Percentiles rank a stretch among this genome's conserved stretches.
These are phyloP conservation scores for Cucumis hystrix DNA, from an alignment of 306 rosid species.

Conservation along the genomic window DNA sequence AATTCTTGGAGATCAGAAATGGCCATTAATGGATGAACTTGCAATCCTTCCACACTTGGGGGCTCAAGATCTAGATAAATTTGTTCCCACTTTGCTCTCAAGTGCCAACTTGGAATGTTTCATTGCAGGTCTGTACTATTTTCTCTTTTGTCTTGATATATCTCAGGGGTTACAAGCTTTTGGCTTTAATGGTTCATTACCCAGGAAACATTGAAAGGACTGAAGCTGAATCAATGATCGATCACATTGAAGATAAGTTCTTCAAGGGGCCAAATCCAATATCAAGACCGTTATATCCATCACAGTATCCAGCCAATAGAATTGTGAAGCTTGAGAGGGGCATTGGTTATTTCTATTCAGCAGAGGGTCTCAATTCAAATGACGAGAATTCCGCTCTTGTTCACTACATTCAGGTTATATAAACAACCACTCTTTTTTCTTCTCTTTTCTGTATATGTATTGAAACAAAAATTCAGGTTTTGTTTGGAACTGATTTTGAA, in stretches of 20 bases:
- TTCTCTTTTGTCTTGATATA: neutral
- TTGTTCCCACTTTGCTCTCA: conserved; percentile 73
- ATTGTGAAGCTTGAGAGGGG: conserved; percentile 74
- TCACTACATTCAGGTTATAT: conserved; percentile 66
- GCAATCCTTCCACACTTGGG: conserved; percentile 62
- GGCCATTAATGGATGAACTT: conserved; percentile 77
- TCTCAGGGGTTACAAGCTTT: conserved; percentile 6
- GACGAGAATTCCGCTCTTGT: conserved; percentile 86
- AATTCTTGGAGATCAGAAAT: conserved; percentile 52
- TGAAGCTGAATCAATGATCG: conserved; percentile 62
- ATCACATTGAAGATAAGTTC: conserved; percentile 49
- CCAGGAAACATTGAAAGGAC: conserved; percentile 69
- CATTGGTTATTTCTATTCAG: conserved; percentile 48
- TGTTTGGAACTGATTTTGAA: neutral
- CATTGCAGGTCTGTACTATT: conserved; percentile 41
- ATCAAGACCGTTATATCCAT: conserved; percentile 63
- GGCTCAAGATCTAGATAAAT: conserved; percentile 67
- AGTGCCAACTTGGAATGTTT: conserved; percentile 72
- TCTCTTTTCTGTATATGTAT: neutral
- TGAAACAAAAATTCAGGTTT: neutral
- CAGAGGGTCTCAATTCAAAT: conserved; percentile 70
- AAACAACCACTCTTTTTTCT: neutral
- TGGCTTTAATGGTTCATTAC: conserved; percentile 1
- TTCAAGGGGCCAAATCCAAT: conserved; percentile 45
- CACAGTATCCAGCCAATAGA: conserved; percentile 68